phyloP scores from a whole-genome alignment of 306 rosid species.

The Pyrus betulifolia region DNA sequence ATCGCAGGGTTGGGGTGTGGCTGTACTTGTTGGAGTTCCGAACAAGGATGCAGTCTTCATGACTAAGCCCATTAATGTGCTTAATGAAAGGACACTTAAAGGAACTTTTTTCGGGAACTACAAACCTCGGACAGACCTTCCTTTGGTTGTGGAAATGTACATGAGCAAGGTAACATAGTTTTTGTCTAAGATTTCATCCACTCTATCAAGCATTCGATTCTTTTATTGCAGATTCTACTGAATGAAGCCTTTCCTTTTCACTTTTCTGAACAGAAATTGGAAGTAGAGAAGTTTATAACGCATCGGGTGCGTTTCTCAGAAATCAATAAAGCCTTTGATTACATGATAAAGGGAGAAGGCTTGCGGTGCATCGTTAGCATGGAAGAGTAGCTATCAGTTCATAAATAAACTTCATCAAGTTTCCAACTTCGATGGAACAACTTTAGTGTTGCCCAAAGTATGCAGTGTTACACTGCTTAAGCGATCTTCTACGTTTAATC shows the following conservation, averaged over 20 bases:
- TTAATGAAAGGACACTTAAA: constrained; percentile 36
- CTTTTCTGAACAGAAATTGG: constrained; percentile 22
- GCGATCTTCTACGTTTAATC: neutral
- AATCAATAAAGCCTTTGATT: constrained; percentile 49
- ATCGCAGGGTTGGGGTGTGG: constrained; percentile 44
- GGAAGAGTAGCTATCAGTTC: constrained; percentile 14
- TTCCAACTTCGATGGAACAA: neutral
- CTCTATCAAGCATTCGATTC: neutral
- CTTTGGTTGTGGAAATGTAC: constrained; percentile 42
- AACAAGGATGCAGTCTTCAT: constrained; percentile 32
- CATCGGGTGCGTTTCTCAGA: constrained; percentile 41
- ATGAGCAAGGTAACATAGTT: constrained; percentile 32
- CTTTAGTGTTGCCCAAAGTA: neutral
- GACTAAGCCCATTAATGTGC: constrained; percentile 34
- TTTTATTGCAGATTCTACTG: neutral
- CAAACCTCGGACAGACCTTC: constrained; percentile 43
- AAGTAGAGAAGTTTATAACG: constrained; percentile 44
- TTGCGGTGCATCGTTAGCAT: constrained; percentile 38
- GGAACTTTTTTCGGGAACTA: constrained; percentile 56
- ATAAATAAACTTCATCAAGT: neutral
- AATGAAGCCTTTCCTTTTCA: neutral
- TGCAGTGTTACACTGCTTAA: neutral
- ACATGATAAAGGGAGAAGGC: constrained; percentile 33
- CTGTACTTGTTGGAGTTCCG: constrained; percentile 50
- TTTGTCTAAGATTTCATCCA: neutral